A percentile compares a stretch with the other conserved stretches of the same genome.
Conservation (phyloP, 1,284 basidiomycete genomes). For the Boletus chippewaensis region DNA sequence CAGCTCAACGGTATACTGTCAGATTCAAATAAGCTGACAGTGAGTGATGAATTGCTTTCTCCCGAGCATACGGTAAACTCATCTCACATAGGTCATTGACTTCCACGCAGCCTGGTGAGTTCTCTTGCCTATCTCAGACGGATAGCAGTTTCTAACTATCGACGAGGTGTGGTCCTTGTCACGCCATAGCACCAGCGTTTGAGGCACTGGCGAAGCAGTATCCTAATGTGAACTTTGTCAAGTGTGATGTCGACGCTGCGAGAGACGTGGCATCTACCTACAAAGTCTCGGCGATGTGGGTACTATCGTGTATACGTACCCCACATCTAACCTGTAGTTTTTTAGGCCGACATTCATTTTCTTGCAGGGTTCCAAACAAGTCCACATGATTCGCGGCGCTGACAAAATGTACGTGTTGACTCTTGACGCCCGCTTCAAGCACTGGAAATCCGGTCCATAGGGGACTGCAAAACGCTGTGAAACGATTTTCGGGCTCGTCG, state of each 20-base stretch:
- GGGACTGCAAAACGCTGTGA: conserved; percentile 51
- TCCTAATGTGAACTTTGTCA: conserved; percentile 65
- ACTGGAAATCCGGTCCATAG: conserved; percentile 32
- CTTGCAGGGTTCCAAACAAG: conserved; percentile 57
- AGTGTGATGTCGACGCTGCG: conserved; percentile 72
- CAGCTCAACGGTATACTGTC: conserved; percentile 57
- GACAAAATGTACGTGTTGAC: conserved; percentile 46
- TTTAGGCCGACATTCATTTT: conserved; percentile 75
- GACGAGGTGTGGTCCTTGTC: conserved; percentile 74
- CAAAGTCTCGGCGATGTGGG: conserved; percentile 60
- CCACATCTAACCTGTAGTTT: background rate
- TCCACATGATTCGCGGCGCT: conserved; percentile 65
- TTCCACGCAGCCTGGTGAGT: conserved; percentile 73
- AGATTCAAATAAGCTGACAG: conserved; percentile 60
- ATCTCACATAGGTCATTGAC: conserved; percentile 59
- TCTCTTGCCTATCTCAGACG: conserved; percentile 1
- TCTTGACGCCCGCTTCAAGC: background rate
- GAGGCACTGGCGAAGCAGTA: conserved; percentile 63
- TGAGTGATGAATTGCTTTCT: conserved; percentile 27
- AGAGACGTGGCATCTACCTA: conserved; percentile 58
- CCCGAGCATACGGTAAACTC: background rate
- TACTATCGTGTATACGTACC: background rate
- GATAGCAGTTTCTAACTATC: conserved; percentile 10
- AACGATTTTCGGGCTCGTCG: conserved; percentile 40
- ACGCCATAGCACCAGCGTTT: conserved; percentile 66